These are phyloP conservation scores for Pyrrhoderma noxium DNA, from an alignment of 1,284 basidiomycete genomes.

Conservation along the genomic window DNA sequence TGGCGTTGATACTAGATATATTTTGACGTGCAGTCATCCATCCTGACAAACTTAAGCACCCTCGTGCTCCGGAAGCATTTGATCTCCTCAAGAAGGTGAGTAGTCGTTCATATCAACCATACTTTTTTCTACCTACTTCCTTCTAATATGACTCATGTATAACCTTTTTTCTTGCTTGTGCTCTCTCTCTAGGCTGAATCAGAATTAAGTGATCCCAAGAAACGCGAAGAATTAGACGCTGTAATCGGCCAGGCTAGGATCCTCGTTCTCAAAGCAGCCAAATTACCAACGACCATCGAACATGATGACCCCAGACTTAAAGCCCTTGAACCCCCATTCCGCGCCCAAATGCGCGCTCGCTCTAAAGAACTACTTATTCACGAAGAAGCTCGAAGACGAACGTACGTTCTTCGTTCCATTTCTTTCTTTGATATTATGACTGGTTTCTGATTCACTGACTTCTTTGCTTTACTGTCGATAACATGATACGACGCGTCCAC, in stretches of 20 bases:
- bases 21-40: conserved; percentile 63
- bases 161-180: not conserved
- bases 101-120: not conserved
- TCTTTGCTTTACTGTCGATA: too few relatives aligned
- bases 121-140: too few relatives aligned
- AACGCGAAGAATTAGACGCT: conserved; percentile 73
- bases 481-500: too few relatives aligned
- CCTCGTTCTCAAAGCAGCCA: conserved; percentile 50
- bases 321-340: conserved; percentile 54
- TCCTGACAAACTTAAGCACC: conserved; percentile 77
- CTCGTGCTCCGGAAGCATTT: conserved; percentile 75
- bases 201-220: conserved; percentile 65
- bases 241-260: conserved; percentile 64
- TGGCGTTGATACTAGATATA: not conserved
- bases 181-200: conserved; percentile 54
- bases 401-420: conserved; percentile 39
- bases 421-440: not conserved
- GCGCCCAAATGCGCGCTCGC: conserved; percentile 52
- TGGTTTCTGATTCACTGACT: too few relatives aligned
- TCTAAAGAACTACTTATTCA: conserved; percentile 76
- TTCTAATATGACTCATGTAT: not conserved
- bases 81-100: conserved; percentile 76
- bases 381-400: conserved; percentile 71
- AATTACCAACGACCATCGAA: conserved; percentile 48
- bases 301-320: conserved; percentile 51